Evolutionary conservation across 1,284 basidiomycete genomes (phyloP).

Genomic region (Bondarzewia mesenterica): DNA sequence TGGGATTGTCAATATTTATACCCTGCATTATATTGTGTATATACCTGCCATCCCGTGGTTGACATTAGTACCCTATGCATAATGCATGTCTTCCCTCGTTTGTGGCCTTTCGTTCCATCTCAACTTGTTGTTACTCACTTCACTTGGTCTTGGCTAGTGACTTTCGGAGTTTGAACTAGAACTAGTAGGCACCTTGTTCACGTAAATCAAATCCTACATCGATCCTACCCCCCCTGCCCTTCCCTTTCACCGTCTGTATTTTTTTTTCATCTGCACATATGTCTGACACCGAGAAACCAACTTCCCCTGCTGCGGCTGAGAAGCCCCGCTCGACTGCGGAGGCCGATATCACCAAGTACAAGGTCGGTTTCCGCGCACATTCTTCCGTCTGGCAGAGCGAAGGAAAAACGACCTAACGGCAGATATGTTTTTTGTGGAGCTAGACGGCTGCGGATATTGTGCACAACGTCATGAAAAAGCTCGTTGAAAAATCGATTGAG

Average conservation of each 20-base stretch:
- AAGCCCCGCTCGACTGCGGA: constrained; percentile 45
- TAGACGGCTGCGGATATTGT: constrained; percentile 89
- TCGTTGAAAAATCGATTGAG: constrained; percentile 69
- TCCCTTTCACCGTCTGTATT: not conserved
- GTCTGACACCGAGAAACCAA: constrained; percentile 40
- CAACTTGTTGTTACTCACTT: too few relatives aligned
- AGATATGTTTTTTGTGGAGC: not conserved
- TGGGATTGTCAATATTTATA: not conserved
- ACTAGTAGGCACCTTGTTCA: not conserved
- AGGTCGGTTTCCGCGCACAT: constrained; percentile 35
- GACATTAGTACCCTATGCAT: too few relatives aligned
- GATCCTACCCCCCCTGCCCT: not conserved
- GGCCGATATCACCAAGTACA: constrained; percentile 78
- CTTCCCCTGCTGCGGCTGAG: constrained; percentile 21
- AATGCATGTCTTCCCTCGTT: too few relatives aligned
- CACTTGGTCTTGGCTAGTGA: too few relatives aligned
- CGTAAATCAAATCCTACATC: too few relatives aligned
- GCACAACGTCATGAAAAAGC: constrained; percentile 79
- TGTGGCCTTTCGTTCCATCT: too few relatives aligned
- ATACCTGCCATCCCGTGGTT: not conserved
- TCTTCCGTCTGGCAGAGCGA: not conserved
- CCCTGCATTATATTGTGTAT: not conserved
- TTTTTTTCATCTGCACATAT: constrained; percentile 27
- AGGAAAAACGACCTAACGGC: not conserved
- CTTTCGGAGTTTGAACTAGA: not conserved